Percentiles rank a stretch among this genome's conserved stretches.
Evolutionary conservation across 306 rosid genomes (phyloP).

Genomic region (Vicia villosa): DNA sequence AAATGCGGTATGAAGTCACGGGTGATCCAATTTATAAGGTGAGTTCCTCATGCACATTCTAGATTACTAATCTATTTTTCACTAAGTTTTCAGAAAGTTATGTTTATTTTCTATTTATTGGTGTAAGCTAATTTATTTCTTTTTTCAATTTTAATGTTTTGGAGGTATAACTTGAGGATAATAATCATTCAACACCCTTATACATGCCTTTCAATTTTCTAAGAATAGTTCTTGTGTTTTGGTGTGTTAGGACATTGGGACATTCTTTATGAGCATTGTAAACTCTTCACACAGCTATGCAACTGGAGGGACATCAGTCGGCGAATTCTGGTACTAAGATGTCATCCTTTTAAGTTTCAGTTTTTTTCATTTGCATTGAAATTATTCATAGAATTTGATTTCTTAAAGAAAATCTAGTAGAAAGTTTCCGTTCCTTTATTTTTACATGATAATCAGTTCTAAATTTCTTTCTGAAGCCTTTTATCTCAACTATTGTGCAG

Average conservation of each 20-base stretch:
- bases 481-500: slow-evolving; percentile 44
- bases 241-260: slow-evolving; percentile 65
- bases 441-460: slow-evolving; percentile 8
- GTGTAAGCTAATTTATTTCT: neutral
- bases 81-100: neutral
- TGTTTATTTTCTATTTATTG: neutral
- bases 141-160: neutral
- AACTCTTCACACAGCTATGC: slow-evolving; percentile 96
- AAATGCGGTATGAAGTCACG: slow-evolving; percentile 80
- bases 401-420: slow-evolving; percentile 4
- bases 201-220: slow-evolving; percentile 18
- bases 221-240: slow-evolving; percentile 23
- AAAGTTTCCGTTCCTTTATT: slow-evolving; percentile 13
- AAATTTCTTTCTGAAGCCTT: slow-evolving; percentile 8
- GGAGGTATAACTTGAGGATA: neutral
- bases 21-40: slow-evolving; percentile 93
- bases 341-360: slow-evolving; percentile 15
- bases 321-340: slow-evolving; percentile 75
- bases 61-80: slow-evolving; percentile 13
- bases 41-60: slow-evolving; percentile 24
- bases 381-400: slow-evolving; percentile 23
- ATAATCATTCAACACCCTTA: neutral
- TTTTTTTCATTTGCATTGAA: slow-evolving; percentile 29
- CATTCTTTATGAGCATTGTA: slow-evolving; percentile 75
- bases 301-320: slow-evolving; percentile 92